phyloP scores from a whole-genome alignment of 2,329 filamentous ascomycete species.

The Rhynchosporium graminicola region DNA sequence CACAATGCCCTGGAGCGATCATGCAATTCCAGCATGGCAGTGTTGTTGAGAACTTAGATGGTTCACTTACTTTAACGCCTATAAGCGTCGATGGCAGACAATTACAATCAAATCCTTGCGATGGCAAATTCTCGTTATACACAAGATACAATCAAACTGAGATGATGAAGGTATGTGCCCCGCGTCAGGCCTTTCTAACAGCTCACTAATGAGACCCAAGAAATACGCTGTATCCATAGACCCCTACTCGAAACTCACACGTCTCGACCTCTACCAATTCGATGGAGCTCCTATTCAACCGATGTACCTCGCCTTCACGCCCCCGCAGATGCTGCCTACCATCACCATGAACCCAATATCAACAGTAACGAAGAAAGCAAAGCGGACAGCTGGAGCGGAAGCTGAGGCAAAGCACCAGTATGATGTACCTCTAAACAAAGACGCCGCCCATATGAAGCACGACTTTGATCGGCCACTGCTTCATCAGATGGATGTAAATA shows the following conservation, averaged over 20 bases:
- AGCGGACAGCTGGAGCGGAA: too few relatives aligned
- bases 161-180: constrained; percentile 54
- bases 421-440: constrained; percentile 44
- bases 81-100: constrained; percentile 68
- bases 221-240: constrained; percentile 51
- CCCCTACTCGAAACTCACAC: constrained; percentile 59
- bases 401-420: constrained; percentile 36
- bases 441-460: constrained; percentile 38
- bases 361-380: constrained; percentile 42
- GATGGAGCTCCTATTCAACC: constrained; percentile 67
- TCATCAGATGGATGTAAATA: constrained; percentile 34
- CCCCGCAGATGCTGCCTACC: constrained; percentile 71
- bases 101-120: constrained; percentile 65
- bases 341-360: constrained; percentile 60
- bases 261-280: constrained; percentile 64
- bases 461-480: constrained; percentile 28
- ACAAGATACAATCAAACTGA: constrained; percentile 68
- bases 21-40: constrained; percentile 75
- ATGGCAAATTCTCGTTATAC: constrained; percentile 53
- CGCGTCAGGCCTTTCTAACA: neutral
- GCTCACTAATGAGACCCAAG: constrained; percentile 30
- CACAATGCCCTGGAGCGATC: constrained; percentile 62
- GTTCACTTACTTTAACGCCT: constrained; percentile 59
- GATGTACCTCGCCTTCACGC: constrained; percentile 63
- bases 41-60: constrained; percentile 57